These are phyloP conservation scores for Ascochyta fabae DNA, from an alignment of 2,329 filamentous ascomycete genomes.

Conservation along the genomic window DNA sequence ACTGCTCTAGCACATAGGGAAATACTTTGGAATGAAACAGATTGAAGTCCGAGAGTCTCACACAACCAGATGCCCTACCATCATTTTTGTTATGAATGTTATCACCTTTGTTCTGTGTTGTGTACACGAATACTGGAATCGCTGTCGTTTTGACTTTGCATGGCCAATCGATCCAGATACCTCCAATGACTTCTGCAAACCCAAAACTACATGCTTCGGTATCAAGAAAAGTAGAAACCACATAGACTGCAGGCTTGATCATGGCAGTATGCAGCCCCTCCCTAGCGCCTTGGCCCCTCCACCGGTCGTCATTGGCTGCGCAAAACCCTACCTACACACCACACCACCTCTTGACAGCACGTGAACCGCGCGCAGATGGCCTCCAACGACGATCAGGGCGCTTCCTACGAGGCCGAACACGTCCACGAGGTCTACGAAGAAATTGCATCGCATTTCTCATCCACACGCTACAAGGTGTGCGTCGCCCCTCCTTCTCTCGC, in stretches of 20 bases:
- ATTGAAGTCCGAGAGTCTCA: too few relatives aligned
- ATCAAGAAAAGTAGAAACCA: background rate
- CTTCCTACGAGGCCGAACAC: constrained; percentile 80
- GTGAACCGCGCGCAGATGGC: constrained; percentile 23
- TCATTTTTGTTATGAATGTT: too few relatives aligned
- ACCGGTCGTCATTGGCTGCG: constrained; percentile 13
- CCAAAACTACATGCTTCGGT: background rate
- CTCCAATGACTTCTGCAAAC: too few relatives aligned
- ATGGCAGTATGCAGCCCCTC: background rate
- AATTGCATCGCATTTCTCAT: constrained; percentile 84
- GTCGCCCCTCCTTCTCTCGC: constrained; percentile 21
- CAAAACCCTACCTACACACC: constrained; percentile 8
- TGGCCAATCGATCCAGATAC: too few relatives aligned
- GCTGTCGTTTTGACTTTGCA: too few relatives aligned
- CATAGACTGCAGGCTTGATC: too few relatives aligned
- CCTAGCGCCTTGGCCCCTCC: constrained; percentile 5
- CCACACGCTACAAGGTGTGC: constrained; percentile 72
- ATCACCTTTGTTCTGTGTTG: too few relatives aligned
- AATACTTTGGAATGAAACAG: too few relatives aligned
- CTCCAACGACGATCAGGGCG: constrained; percentile 45
- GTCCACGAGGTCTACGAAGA: constrained; percentile 92
- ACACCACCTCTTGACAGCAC: background rate
- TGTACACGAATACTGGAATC: too few relatives aligned
- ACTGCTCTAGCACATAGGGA: too few relatives aligned
- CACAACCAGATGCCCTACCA: too few relatives aligned